Percentiles rank a stretch among this genome's conserved stretches.
Conservation (phyloP, 1,284 basidiomycete species). For the Abortiporus biennis region DNA sequence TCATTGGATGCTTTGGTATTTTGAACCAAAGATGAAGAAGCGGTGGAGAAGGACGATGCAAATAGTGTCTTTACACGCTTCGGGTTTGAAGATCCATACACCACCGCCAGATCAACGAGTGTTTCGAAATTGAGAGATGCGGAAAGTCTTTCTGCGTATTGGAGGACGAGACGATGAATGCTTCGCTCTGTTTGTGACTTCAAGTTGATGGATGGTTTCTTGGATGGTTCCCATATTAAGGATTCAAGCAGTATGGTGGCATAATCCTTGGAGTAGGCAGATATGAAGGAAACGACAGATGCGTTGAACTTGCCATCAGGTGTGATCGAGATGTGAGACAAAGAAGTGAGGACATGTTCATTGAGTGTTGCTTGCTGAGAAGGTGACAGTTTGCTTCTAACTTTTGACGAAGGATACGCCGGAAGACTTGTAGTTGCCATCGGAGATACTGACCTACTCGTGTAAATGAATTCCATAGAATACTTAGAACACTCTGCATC, state of each 20-base stretch:
- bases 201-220: conserved; percentile 8
- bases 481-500: neutral
- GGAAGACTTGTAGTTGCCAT: conserved; percentile 30
- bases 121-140: conserved; percentile 40
- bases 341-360: conserved; percentile 38
- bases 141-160: conserved; percentile 49
- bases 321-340: conserved; percentile 40
- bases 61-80: conserved; percentile 41
- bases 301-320: conserved; percentile 38
- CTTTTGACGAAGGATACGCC: conserved; percentile 45
- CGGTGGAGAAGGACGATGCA: conserved; percentile 28
- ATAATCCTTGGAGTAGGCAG: conserved; percentile 49
- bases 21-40: conserved; percentile 23
- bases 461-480: neutral
- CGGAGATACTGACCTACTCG: neutral
- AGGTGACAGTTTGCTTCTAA: conserved; percentile 44
- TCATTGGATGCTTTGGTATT: conserved; percentile 31
- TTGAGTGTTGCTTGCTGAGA: conserved; percentile 46
- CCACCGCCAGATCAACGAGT: conserved; percentile 57
- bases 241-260: conserved; percentile 44
- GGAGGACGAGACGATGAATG: conserved; percentile 47
- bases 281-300: conserved; percentile 42
- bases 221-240: conserved; percentile 46
- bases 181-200: conserved; percentile 32
- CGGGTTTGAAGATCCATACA: conserved; percentile 40